These are phyloP conservation scores for Fusarium euwallaceae DNA, from an alignment of 2,329 filamentous ascomycete genomes.

Conservation along the genomic window DNA sequence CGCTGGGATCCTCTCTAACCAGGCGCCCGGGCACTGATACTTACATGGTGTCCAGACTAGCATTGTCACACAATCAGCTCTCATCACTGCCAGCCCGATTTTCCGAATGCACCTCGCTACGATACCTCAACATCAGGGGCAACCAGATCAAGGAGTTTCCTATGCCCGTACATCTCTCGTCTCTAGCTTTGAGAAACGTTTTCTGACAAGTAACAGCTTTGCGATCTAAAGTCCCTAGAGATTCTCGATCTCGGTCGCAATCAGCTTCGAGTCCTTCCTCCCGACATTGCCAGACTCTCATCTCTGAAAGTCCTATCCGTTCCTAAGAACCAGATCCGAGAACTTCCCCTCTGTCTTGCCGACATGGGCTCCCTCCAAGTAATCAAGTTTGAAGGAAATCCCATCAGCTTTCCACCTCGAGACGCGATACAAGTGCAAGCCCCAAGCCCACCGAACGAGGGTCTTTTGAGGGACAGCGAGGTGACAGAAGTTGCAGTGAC, in stretches of 20 bases:
- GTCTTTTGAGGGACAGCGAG: conserved; percentile 69
- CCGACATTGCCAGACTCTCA: conserved; percentile 82
- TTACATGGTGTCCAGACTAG: conserved; percentile 67
- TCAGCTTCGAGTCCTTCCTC: conserved; percentile 81
- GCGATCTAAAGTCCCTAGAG: conserved; percentile 87
- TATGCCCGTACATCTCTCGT: conserved; percentile 59
- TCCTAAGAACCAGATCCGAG: conserved; percentile 87
- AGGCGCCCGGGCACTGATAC: conserved; percentile 32
- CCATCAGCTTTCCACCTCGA: conserved; percentile 82
- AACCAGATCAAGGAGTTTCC: conserved; percentile 78
- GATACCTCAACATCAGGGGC: conserved; percentile 84
- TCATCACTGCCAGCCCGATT: conserved; percentile 78
- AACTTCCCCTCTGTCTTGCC: conserved; percentile 84
- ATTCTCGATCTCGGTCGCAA: conserved; percentile 95
- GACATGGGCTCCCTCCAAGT: conserved; percentile 93
- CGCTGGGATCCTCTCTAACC: conserved; percentile 16
- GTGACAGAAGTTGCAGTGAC: conserved; percentile 72
- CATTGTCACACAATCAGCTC: conserved; percentile 84
- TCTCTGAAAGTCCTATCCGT: conserved; percentile 92
- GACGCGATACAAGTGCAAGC: conserved; percentile 74
- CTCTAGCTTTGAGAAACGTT: conserved; percentile 23
- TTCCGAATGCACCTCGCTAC: conserved; percentile 80
- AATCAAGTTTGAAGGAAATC: conserved; percentile 90
- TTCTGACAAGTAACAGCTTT: conserved; percentile 71
- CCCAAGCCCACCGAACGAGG: conserved; percentile 68